Base-by-base conservation (phyloP, 1,284 basidiomycete genomes). In the Puccinia novopanici region DNA sequence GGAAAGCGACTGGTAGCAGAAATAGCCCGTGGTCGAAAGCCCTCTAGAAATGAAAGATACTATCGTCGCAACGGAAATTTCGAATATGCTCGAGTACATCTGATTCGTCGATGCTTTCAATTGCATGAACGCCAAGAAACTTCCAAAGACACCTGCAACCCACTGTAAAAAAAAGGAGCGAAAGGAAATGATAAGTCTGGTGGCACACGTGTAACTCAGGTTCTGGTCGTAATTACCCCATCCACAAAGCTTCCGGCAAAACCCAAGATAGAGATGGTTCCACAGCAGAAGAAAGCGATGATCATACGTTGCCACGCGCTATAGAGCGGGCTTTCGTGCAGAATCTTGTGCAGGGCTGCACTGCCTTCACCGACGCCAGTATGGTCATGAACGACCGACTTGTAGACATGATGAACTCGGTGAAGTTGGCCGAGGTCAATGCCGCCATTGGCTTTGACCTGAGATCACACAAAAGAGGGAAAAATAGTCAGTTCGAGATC, bases 41-140 rank as follows among this genome's bases (percentile, higher is more conserved):
- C 89, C 91, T 70, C 92, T 88, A 12, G 93, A 91, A 34, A 92
- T 87, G 84, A 94, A 94, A 8, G 92, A 92, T 65, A 94, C 91
- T 59, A 94, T 86, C 81, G 93, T 93, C 0, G 92, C 90, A 9
- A 91, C 90, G 0, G 92, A 91, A 84, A 94, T 93, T 85, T 94
- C 93, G 83, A 93, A 94, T 79, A 95, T 92, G 83, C 93, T 94
- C 8, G 92, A 92, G 85, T 93, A 94, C 86, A 93, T 90, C 0
- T 91, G 88, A 83, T 91, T 93, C 85, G 92, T 92, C 81, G 90
- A 89, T 9, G 92, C 92, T 5, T 91, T 90, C 71, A 93, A 87
- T 42, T 92, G 92, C 63, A 94, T 87, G 84, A 91, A 93, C 83
- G 92, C 91, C 71, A 94, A 86, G 67, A 90, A 84, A 74, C 89